phyloP scores from a whole-genome alignment of 2,329 filamentous ascomycete genomes.

The Ophiosphaerella herpotricha region DNA sequence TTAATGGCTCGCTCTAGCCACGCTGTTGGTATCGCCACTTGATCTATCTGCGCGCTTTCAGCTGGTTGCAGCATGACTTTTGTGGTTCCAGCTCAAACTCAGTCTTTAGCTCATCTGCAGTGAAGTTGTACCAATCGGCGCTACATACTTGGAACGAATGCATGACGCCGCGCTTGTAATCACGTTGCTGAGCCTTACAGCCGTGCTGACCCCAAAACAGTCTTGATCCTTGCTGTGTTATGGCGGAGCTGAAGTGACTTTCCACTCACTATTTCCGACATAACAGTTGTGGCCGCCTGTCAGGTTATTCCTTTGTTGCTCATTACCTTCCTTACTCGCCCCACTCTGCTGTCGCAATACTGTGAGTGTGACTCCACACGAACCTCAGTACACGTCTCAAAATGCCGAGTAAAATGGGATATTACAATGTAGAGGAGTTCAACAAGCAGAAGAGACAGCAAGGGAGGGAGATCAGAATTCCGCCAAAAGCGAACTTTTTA shows the following conservation, averaged over 20 bases:
- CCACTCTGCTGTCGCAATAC: background rate
- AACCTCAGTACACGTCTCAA: background rate
- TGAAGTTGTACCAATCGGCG: background rate
- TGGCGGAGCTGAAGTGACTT: constrained; percentile 8
- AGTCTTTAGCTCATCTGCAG: background rate
- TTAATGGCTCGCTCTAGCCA: constrained; percentile 3
- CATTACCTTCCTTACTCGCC: background rate
- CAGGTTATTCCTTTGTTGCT: background rate
- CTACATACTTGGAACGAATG: background rate
- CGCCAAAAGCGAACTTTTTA: constrained; percentile 33
- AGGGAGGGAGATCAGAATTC: constrained; percentile 18
- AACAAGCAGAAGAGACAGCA: constrained; percentile 26
- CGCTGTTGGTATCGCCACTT: background rate
- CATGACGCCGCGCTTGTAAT: constrained; percentile 1
- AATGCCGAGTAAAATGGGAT: constrained; percentile 26
- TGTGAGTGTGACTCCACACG: background rate
- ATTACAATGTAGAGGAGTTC: constrained; percentile 32
- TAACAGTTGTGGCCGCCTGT: background rate
- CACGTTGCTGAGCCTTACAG: constrained; percentile 10
- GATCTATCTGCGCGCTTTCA: constrained; percentile 1
- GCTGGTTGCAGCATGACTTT: background rate
- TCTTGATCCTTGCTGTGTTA: constrained; percentile 1
- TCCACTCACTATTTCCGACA: background rate
- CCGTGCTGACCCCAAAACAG: constrained; percentile 7
- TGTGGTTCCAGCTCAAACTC: background rate